These are phyloP conservation scores for Ustilago tritici DNA, from an alignment of 1,284 basidiomycete genomes.

Conservation along the genomic window DNA sequence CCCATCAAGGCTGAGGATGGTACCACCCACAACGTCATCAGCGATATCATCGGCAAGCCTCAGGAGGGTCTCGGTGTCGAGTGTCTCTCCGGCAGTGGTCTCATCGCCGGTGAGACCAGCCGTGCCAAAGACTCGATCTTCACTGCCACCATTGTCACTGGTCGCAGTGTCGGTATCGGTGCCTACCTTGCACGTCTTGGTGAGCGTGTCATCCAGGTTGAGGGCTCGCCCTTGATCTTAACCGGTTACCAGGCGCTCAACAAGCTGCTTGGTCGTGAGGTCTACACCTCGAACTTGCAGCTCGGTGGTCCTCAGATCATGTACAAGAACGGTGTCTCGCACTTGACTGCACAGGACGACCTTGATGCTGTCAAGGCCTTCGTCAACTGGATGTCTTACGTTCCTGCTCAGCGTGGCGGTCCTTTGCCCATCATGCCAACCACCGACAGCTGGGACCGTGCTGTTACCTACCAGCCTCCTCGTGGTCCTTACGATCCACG, in stretches of 20 bases:
- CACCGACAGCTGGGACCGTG: conserved; percentile 83
- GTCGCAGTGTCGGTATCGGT: conserved; percentile 98
- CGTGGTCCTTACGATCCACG: conserved; percentile 97
- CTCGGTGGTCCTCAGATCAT: conserved; percentile 89
- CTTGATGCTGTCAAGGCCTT: conserved; percentile 71
- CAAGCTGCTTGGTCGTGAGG: conserved; percentile 98
- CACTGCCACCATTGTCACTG: conserved; percentile 98
- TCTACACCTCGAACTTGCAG: conserved; percentile 98
- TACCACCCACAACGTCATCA: conserved; percentile 90
- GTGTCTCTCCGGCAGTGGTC: conserved; percentile 92
- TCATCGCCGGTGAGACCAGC: conserved; percentile 98
- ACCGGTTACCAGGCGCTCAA: conserved; percentile 97
- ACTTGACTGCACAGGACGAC: conserved; percentile 93
- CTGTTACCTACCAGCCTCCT: conserved; percentile 88
- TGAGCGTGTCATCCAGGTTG: conserved; percentile 97
- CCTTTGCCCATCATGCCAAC: conserved; percentile 56
- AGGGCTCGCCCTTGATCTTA: conserved; percentile 98
- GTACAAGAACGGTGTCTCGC: conserved; percentile 82
- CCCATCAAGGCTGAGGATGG: conserved; percentile 84
- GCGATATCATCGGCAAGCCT: conserved; percentile 88
- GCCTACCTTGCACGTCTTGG: conserved; percentile 98
- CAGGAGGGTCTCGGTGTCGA: conserved; percentile 99
- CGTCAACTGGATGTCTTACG: conserved; percentile 92
- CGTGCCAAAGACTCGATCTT: conserved; percentile 99
- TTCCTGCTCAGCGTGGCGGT: conserved; percentile 72